phyloP scores from a whole-genome alignment of 139 green algal species.

The Volvox reticuliferus region DNA sequence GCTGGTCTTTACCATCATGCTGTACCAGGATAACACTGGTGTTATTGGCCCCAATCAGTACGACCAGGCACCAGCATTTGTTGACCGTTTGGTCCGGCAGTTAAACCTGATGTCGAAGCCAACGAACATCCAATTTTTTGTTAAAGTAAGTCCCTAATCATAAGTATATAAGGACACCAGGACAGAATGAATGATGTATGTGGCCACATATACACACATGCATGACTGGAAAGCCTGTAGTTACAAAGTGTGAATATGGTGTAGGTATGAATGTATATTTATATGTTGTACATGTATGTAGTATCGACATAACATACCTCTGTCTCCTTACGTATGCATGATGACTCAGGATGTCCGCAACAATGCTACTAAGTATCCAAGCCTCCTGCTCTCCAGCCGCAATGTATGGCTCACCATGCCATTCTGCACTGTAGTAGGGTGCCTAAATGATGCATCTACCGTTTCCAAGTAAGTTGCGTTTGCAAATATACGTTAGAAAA shows the following conservation, averaged over 20 bases:
- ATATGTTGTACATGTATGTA: too few species aligned
- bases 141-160: slow-evolving; percentile 3
- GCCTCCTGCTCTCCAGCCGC: neutral
- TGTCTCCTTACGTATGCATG: too few species aligned
- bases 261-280: too few species aligned
- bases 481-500: too few species aligned
- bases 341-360: neutral
- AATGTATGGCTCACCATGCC: neutral
- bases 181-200: too few species aligned
- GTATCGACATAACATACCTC: neutral
- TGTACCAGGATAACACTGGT: slow-evolving; percentile 13
- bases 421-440: neutral
- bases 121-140: slow-evolving; percentile 30
- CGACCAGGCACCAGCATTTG: neutral
- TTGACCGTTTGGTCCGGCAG: neutral
- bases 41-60: neutral
- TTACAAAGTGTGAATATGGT: too few species aligned
- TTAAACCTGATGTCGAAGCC: slow-evolving; percentile 29
- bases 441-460: neutral
- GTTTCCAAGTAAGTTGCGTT: neutral
- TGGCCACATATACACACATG: too few species aligned
- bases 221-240: too few species aligned
- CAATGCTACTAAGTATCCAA: neutral
- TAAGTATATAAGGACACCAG: too few species aligned
- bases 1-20: slow-evolving; percentile 34